Evolutionary conservation across 2,329 filamentous ascomycete genomes (phyloP), one percentile per base, ranked within the genome.

Genomic region (Metarhizium rileyi): DNA sequence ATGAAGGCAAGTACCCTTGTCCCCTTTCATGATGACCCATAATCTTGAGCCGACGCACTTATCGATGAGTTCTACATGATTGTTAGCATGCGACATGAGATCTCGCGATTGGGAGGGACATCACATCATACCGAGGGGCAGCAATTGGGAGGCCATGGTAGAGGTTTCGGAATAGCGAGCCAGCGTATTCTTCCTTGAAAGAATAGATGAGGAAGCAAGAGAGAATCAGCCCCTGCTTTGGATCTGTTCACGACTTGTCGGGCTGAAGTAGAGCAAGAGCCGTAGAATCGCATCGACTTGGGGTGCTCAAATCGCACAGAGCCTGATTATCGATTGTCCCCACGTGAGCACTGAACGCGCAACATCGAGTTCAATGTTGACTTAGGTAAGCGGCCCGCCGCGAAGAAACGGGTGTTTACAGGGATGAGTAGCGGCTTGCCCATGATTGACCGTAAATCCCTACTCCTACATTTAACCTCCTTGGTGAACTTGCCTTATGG

Each of bases 1-100:
- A 25, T 16, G 8, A 25, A 5, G 22, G 20, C 9, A 22, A 25
- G 6, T 26, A 95, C 93, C 93, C 76, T 96, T 97, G 66, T 97
- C 93, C 57, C 90, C 89, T 72, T 98, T 98, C 93, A 98, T 98
- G 61, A 98, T 83, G 55, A 98, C 90, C 90, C 91, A 96, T 68
- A 98, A 97, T 61, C 86, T 86, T 49, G 90, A 97, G 54, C 93
- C 93, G 57, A 98, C 90, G 66, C 93, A 98, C 71, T 96, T 96
- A 75, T 98, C 93, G 69, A 98, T 97, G 65, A 98, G 82, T 71
- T 98, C 93, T 95, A 63, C 18, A 9, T 26, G 42, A 25, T 14
- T 6, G 46, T 50, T 22, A 52, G 35, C 10, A 33, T 4, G 44
- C n/a, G 12, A 44, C 35, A 28, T n/a, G 20, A 42, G 30, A 40